A percentile compares a stretch with the other conserved stretches of the same genome.
phyloP scores from a whole-genome alignment of 2,329 filamentous ascomycete species.

The Ceratocystis harringtonii region DNA sequence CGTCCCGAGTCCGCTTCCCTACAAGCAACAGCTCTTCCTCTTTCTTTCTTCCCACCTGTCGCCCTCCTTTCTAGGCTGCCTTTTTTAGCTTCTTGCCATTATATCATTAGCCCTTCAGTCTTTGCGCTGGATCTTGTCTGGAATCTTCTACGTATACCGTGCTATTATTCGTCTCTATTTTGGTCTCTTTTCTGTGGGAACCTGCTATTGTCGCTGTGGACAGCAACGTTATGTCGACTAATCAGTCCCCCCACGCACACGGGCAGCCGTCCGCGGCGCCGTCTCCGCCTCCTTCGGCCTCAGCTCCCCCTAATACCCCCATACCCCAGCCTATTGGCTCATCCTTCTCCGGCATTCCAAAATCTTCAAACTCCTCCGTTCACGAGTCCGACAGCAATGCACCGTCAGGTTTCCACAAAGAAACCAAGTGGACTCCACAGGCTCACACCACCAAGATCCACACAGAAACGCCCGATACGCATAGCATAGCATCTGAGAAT shows the following conservation, averaged over 20 bases:
- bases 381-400: background rate
- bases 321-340: background rate
- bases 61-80: background rate
- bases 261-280: background rate
- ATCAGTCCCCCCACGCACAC: background rate
- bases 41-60: background rate
- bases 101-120: background rate
- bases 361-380: slow-evolving; percentile 10
- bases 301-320: background rate
- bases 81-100: background rate
- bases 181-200: background rate
- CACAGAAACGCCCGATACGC: slow-evolving; percentile 6
- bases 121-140: too few relatives aligned
- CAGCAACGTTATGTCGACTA: background rate
- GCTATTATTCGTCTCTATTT: background rate
- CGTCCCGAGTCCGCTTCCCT: background rate
- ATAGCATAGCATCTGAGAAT: slow-evolving; percentile 4
- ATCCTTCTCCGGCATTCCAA: background rate
- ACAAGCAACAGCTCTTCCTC: background rate
- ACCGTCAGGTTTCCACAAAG: background rate
- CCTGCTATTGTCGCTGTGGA: background rate
- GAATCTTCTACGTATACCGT: background rate
- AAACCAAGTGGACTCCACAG: background rate
- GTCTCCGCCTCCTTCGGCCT: background rate
- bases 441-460: background rate